Evolutionary conservation across 1,139 yeast species (phyloP), one percentile per base, ranked within the genome.

Genomic region (Lodderomyces oxycetoniae): DNA sequence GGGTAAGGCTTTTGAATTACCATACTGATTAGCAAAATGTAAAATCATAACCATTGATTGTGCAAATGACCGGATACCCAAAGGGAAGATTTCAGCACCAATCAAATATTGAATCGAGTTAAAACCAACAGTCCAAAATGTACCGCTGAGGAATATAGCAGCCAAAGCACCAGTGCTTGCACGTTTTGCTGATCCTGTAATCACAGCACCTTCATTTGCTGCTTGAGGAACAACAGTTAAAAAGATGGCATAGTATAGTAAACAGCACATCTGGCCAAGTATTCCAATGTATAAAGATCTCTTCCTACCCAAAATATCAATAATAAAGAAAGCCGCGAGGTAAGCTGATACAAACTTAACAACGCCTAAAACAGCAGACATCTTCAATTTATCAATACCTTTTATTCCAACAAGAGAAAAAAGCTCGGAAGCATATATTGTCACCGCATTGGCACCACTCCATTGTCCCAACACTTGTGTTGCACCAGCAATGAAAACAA

Each of bases 71-170:
- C 83, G 62, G 30, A 73, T 64, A 40, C 68, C 63, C 46, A 76
- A 59, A 17, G 83, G 83, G 53, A 76, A 69, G 35, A 77, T 65
- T 52, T 77, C 83, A 4, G 80, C 65, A 34, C 77, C 77, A 44
- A 77, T 55, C 43, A 77, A 62, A 46, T 76, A 77, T 51, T 77
- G 83, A 37, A 75, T 59, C 3, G 74, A 59, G 55, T 77, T 77
- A 65, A 73, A 77, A 7, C 83, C 83, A 57, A 76, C 52, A 12
- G 78, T 71, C 83, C 83, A 77, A 23, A 80, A 82, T 8, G 66
- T 55, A 39, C 82, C 83, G 26, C 70, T 60, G 29, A 76, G 45
- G 51, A 63, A 75, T 31, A 77, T 53, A 31, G 76, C 65, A 2
- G 79, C 77, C 42, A 74, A 54, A 1, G 81, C 79, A 36, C 64